Evolutionary conservation across 2,329 filamentous ascomycete genomes (phyloP), one percentile per base, ranked within the genome.

Genomic region (Aureobasidium sp.): DNA sequence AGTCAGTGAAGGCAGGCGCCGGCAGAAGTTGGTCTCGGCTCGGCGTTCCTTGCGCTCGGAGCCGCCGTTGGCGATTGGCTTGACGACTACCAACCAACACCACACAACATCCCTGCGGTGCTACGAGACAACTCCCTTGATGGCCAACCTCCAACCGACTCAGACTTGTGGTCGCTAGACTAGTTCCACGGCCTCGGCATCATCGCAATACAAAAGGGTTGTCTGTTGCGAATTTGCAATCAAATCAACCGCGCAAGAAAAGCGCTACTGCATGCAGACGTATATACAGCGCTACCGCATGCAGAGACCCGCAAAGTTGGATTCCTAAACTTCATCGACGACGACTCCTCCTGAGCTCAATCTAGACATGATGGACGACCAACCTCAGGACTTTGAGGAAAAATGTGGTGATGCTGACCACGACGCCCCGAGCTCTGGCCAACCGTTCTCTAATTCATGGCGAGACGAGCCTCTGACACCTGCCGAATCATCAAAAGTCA

Each of bases 401-500:
- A 6, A 9, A 19, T 10, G 4, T 23, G 38, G 17, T 9, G 5
- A 31, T 43, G 38, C 13, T 4, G 15, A 21, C 19, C 5, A 31
- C 21, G 38, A 55, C 25, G 17, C 29, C 5, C 15, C 50, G 19
- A 49, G 21, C 33, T 43, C 33, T 49, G 42, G 42, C 57, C 40
- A 53, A 31, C 66, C 66, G 13, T 59, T 68, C 4, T 65, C 64
- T 19, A 62, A 61, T 17, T 65, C 61, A 37, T 67, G 65, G 65
- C 61, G 65, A 46, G 35, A 60, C 4, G 62, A 67, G 33, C 65
- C 67, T 31, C 61, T 69, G 13, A 60, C 63, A 10, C 35, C 59
- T 15, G 40, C 46, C 19, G 62, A 68, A 60, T 57, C 59, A 42
- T 55, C 55, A 25, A 75, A 75, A 64, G 66, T 69, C 8, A 55